Evolutionary conservation across 495 filamentous ascomycete genomes (phyloP), one percentile per base, ranked within the genome.

Genomic region (Letharia lupina): DNA sequence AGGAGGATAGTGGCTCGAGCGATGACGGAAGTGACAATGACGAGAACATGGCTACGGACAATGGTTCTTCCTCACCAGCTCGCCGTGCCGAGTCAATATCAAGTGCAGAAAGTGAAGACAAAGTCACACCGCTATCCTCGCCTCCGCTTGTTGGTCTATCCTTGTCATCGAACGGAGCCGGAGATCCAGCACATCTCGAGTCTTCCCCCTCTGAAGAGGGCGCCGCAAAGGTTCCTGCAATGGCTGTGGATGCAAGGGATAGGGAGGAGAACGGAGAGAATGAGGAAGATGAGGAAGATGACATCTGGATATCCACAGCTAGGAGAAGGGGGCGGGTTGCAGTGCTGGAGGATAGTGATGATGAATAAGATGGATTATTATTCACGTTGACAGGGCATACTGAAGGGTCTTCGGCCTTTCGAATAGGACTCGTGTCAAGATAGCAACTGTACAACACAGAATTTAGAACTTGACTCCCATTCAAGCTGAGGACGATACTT

Each of bases 281-380:
- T 28, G 67, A 64, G 33, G 65, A 69, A 16, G 66, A 69, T 57
- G 70, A 74, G 6, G 66, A 71, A n/a, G 73, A 77, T 2, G 78
- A 81, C 61, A 81, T 61, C 67, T 56, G 0, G 16, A 70, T 70
- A 31, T 64, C 67, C 28, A 65, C 73, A 16, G 65, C 70, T 67
- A 74, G 76, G 58, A 70, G 79, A 62, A 76, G 81, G 9, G 75
- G 75, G 54, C 75, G 79, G 45, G 78, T 76, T 33, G 77, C 79
- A 2, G 80, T 84, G 67, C 75, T 81, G 42, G 75, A 81, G 64
- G 81, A 84, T 37, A 82, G 79, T 70, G 81, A 83, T 63, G 81
- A 80, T 66, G 82, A 74, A 70, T 64, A 28, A 42, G 11, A 16
- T 33, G 18, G n/a, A 28, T 47, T 39, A 39, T 39, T 39, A 39